These are phyloP conservation scores for Hydnomerulius pinastri DNA, from an alignment of 768 basidiomycete species.

Conservation along the genomic window DNA sequence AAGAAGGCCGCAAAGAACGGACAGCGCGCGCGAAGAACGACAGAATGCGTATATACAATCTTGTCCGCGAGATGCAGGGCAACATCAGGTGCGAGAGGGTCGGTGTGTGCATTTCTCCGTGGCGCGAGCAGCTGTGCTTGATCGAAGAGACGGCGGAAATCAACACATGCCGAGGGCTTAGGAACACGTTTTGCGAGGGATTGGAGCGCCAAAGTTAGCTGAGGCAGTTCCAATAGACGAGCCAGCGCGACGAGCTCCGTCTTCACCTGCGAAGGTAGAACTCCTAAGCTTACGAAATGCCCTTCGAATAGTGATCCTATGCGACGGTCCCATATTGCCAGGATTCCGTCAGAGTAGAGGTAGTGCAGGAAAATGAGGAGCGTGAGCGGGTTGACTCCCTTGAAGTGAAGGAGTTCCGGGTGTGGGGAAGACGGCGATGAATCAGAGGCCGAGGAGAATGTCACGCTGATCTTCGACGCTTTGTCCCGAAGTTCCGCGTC, in stretches of 20 bases:
- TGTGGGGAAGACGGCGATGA: not conserved
- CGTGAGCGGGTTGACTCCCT: conserved; percentile 63
- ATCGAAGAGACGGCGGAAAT: conserved; percentile 54
- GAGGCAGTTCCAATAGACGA: conserved; percentile 55
- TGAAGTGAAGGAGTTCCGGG: conserved; percentile 33
- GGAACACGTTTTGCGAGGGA: conserved; percentile 60
- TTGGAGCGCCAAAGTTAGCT: conserved; percentile 56
- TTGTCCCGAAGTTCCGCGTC: conserved; percentile 27
- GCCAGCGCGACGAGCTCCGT: conserved; percentile 63
- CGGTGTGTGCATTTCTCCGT: conserved; percentile 7
- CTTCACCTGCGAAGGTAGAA: conserved; percentile 53
- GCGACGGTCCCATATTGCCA: conserved; percentile 84
- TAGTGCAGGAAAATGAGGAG: conserved; percentile 79
- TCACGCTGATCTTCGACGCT: conserved; percentile 33
- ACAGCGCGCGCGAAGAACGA: conserved; percentile 79
- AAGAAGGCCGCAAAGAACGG: conserved; percentile 86
- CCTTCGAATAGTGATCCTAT: conserved; percentile 47
- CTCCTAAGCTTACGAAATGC: conserved; percentile 40
- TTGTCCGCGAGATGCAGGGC: conserved; percentile 69
- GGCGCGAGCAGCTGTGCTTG: conserved; percentile 13
- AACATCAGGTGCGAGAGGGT: conserved; percentile 61
- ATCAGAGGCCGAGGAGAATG: conserved; percentile 12
- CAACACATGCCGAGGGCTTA: conserved; percentile 45
- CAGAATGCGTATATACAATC: conserved; percentile 67
- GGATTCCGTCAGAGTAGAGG: conserved; percentile 83